Percentiles rank a stretch among this genome's conserved stretches.
Conservation (phyloP, 768 basidiomycete species). For the Pleurotus cornucopiae region DNA sequence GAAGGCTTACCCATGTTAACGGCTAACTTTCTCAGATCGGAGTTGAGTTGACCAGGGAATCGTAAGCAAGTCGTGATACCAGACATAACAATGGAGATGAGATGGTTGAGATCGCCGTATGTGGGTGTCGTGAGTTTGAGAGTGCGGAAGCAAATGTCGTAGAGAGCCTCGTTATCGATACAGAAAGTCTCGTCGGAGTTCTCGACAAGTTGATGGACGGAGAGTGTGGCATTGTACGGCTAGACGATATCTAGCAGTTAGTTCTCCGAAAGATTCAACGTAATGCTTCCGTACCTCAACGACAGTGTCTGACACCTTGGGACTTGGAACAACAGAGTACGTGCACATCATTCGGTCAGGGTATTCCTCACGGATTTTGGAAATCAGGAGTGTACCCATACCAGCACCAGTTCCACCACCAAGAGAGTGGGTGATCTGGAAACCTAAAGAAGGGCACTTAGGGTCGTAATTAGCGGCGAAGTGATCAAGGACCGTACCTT, state of each 20-base stretch:
- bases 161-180: conserved; percentile 98
- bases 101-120: conserved; percentile 96
- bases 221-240: conserved; percentile 99
- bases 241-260: conserved; percentile 19
- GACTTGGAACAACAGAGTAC: conserved; percentile 96
- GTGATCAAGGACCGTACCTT: conserved; percentile 57
- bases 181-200: conserved; percentile 99
- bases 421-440: conserved; percentile 98
- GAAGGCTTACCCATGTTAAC: conserved; percentile 92
- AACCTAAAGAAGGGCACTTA: conserved; percentile 46
- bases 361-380: conserved; percentile 98
- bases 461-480: not conserved
- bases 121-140: conserved; percentile 94
- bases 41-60: conserved; percentile 99
- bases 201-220: conserved; percentile 97
- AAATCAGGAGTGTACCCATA: conserved; percentile 99
- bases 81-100: conserved; percentile 97
- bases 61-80: conserved; percentile 98
- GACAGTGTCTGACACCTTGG: conserved; percentile 98
- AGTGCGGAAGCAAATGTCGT: conserved; percentile 98
- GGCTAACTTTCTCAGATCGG: conserved; percentile 94
- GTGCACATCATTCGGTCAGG: conserved; percentile 99
- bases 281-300: conserved; percentile 61
- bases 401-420: conserved; percentile 99
- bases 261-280: no score